These are phyloP conservation scores for Diutina sp. DNA, from an alignment of 1,139 yeast genomes.

Conservation along the genomic window DNA sequence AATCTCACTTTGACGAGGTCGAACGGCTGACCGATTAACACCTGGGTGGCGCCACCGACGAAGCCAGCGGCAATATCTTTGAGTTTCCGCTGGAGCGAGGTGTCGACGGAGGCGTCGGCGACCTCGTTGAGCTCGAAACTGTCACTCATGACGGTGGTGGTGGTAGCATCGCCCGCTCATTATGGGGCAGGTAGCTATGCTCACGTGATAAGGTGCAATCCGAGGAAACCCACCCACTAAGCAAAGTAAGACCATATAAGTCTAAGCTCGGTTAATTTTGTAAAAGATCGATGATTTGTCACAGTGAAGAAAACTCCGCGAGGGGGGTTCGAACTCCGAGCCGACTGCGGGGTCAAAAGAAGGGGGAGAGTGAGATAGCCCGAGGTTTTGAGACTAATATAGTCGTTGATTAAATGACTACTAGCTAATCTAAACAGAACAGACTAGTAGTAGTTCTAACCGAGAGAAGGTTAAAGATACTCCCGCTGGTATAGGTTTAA, in stretches of 20 bases:
- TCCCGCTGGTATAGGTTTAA: too few relatives aligned
- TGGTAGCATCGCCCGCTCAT: neutral
- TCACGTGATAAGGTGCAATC: neutral
- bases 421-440: too few relatives aligned
- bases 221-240: neutral
- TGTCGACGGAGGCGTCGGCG: conserved; percentile 20
- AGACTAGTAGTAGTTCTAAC: too few relatives aligned
- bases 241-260: neutral
- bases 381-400: neutral
- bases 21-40: conserved; percentile 64
- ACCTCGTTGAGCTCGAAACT: neutral
- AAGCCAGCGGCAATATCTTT: conserved; percentile 48
- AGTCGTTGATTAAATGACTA: too few relatives aligned
- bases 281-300: neutral
- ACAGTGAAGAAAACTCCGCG: neutral
- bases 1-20: conserved; percentile 56
- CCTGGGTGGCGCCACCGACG: conserved; percentile 52
- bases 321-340: neutral
- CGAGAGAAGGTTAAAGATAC: too few relatives aligned
- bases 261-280: too few relatives aligned
- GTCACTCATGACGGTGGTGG: neutral
- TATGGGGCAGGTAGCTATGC: neutral
- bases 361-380: neutral
- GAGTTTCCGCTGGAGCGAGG: conserved; percentile 39
- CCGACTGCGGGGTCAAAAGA: neutral